These are phyloP conservation scores for Aspergillus novoparasiticus DNA, from an alignment of 2,329 filamentous ascomycete species.

Conservation along the genomic window DNA sequence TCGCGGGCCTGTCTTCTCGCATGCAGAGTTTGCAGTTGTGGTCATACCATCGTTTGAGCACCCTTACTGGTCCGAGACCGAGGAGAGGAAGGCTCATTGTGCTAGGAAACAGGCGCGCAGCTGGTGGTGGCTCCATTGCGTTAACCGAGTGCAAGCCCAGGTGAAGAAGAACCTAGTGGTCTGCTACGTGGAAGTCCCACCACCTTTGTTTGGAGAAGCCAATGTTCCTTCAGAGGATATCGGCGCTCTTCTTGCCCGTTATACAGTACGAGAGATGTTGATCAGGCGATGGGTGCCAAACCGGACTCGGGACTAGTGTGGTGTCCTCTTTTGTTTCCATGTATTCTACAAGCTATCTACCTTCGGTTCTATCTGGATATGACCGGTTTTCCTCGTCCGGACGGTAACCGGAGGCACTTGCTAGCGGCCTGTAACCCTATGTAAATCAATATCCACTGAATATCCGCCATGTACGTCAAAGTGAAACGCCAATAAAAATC, in stretches of 20 bases:
- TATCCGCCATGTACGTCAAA: neutral
- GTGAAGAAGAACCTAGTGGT: constrained; percentile 88
- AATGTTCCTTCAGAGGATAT: constrained; percentile 56
- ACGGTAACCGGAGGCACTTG: neutral
- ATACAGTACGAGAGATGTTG: constrained; percentile 77
- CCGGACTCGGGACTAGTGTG: constrained; percentile 63
- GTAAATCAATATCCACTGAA: constrained; percentile 8
- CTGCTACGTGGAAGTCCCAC: constrained; percentile 87
- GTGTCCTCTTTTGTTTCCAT: neutral
- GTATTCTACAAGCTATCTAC: neutral
- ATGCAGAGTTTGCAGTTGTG: constrained; percentile 88
- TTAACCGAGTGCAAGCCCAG: constrained; percentile 86
- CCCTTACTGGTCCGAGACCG: constrained; percentile 65
- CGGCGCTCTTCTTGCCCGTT: constrained; percentile 65
- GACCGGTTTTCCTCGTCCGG: neutral
- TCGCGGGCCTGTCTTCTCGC: constrained; percentile 88
- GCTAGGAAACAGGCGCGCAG: constrained; percentile 48
- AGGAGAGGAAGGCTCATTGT: constrained; percentile 53
- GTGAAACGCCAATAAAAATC: neutral
- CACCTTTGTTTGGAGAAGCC: constrained; percentile 53
- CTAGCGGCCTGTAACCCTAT: constrained; percentile 15
- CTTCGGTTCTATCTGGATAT: neutral
- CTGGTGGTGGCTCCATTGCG: constrained; percentile 70
- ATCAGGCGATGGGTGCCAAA: constrained; percentile 84
- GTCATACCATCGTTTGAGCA: constrained; percentile 81